Evolutionary conservation across 306 rosid genomes (phyloP), one percentile per base, ranked within the genome.

Genomic region (Albizia julibrissin): DNA sequence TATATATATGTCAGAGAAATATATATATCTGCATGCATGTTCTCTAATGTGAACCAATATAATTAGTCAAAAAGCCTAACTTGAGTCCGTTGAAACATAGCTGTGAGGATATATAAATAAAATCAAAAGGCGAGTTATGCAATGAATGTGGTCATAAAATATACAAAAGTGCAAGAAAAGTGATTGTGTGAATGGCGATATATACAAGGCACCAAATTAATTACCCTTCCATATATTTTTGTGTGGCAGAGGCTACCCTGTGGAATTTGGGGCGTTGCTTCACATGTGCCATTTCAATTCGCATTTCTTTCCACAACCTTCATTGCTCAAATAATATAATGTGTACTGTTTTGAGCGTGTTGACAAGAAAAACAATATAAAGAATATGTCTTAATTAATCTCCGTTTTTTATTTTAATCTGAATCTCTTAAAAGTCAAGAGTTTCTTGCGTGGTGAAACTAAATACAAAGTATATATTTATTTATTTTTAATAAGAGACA

Each of bases 201-300:
- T 19, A 56, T 11, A 44, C 3, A 44, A n/a, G 11, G 27, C 27
- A n/a, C 27, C 62, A n/a, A 56, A 56, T 6, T 21, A 16, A 19
- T 52, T 52, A 52, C 26, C 1, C 21, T 49, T 49, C 0, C 16
- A 19, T 52, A 19, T 49, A 49, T 18, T 52, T 18, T 52, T 19
- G 19, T 22, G 61, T 52, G 61, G 61, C 29, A 9, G 14, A 6
- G 14, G 27, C 29, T n/a, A 19, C 26, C 64, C 13, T n/a, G 64
- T n/a, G 64, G 27, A n/a, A 56, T 21, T 2, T 8, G 27, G 3
- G 64, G 13, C 64, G n/a, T 56, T n/a, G 4, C 29, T 77, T 80
- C 89, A 81, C 87, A 81, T 84, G 85, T 15, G 14, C 83, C 72
- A 44, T 39, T 6, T 59, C 72, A 44, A 27, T 0, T 59, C 66